Evolutionary conservation across 192 early-diverging fungal species (phyloP).

Genomic region (Lobosporangium transversale): DNA sequence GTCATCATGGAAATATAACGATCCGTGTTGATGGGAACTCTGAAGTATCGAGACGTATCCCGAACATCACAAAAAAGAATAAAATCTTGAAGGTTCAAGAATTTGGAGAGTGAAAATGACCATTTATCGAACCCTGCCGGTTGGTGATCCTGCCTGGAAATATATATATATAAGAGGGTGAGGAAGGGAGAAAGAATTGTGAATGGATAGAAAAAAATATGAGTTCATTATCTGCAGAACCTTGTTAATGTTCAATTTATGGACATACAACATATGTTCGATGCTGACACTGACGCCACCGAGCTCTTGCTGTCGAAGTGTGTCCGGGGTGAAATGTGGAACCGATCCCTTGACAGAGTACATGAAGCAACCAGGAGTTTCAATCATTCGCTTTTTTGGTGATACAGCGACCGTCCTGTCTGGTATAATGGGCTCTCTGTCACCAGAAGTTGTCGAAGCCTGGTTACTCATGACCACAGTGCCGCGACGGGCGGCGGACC

Average conservation of each 20-base stretch:
- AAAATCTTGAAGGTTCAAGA: conserved; percentile 56
- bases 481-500: conserved; percentile 34
- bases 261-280: conserved; percentile 34
- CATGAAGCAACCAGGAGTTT: conserved; percentile 65
- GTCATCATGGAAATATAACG: conserved; percentile 61
- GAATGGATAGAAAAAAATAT: not conserved
- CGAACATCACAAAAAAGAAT: conserved; percentile 61
- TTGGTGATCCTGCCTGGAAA: conserved; percentile 38
- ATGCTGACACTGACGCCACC: conserved; percentile 51
- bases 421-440: not conserved
- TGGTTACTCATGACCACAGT: conserved; percentile 22
- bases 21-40: conserved; percentile 58
- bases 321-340: conserved; percentile 66
- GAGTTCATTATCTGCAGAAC: not conserved
- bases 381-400: conserved; percentile 20
- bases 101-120: conserved; percentile 50
- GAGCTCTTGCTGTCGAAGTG: conserved; percentile 52
- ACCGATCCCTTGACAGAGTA: conserved; percentile 64
- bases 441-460: too few relatives aligned
- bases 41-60: conserved; percentile 53
- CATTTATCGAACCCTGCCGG: conserved; percentile 32
- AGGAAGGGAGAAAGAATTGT: not conserved
- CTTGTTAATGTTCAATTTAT: not conserved
- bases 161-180: not conserved
- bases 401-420: too few relatives aligned